Conservation (phyloP, 225 moss, liverwort and hornwort genomes). For the Polytrichum commune region DNA sequence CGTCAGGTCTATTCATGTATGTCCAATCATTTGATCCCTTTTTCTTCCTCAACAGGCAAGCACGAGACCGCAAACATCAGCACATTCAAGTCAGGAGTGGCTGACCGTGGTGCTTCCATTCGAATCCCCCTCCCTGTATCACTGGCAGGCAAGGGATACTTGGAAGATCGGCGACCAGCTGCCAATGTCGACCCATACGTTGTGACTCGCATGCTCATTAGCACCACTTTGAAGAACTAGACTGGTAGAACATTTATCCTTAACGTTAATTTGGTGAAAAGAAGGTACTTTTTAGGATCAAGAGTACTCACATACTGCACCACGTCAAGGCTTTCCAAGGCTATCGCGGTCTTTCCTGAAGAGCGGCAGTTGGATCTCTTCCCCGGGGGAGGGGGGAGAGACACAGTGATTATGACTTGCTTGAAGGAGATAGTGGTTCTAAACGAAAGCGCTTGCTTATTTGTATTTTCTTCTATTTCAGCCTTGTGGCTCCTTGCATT, state of each 20-base stretch:
- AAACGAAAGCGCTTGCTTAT: no score
- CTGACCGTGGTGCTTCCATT: slow-evolving; percentile 93
- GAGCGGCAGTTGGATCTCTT: background rate
- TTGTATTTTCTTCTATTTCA: no score
- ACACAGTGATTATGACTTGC: no score
- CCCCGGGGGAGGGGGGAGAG: background rate
- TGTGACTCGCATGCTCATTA: slow-evolving; percentile 76
- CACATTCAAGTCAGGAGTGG: slow-evolving; percentile 85
- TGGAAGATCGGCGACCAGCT: slow-evolving; percentile 95
- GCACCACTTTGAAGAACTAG: slow-evolving; percentile 71
- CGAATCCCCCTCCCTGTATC: slow-evolving; percentile 84
- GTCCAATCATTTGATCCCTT: background rate
- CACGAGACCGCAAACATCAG: slow-evolving; percentile 87
- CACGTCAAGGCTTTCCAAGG: background rate
- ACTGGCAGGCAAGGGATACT: slow-evolving; percentile 83
- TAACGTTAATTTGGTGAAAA: background rate
- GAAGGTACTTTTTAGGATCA: background rate
- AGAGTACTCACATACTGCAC: background rate
- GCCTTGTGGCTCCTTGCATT: no score
- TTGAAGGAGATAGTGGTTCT: no score
- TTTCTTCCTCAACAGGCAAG: slow-evolving; percentile 21
- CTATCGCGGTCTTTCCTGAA: background rate
- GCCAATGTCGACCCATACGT: slow-evolving; percentile 94
- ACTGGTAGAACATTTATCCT: background rate
- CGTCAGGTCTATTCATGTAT: no score